phyloP scores from a whole-genome alignment of 164 flowering plant species.

The Annona cherimola region DNA sequence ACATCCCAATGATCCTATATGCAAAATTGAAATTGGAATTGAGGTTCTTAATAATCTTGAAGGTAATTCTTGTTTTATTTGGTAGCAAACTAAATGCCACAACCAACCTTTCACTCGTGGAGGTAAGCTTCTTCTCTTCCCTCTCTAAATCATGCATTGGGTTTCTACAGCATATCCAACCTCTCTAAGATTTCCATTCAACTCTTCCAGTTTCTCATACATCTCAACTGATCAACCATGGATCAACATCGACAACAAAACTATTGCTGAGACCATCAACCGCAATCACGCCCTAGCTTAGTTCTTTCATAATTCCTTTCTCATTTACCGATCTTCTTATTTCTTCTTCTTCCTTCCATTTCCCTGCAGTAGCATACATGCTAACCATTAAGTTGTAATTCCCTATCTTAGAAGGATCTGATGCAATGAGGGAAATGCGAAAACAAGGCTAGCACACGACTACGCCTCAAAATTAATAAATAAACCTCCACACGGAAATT shows the following conservation, averaged over 20 bases:
- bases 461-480: too few relatives aligned
- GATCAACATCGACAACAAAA: conserved; percentile 16
- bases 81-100: conserved; percentile 5
- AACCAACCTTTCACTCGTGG: conserved; percentile 9
- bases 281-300: conserved; percentile 33
- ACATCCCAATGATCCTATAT: too few relatives aligned
- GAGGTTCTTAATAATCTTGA: neutral
- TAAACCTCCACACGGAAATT: too few relatives aligned
- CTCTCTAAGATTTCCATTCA: conserved; percentile 17
- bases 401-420: conserved; percentile 8
- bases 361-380: conserved; percentile 27
- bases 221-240: conserved; percentile 18
- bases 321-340: conserved; percentile 21
- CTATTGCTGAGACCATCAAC: conserved; percentile 17
- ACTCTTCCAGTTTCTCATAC: conserved; percentile 13
- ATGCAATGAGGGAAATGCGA: too few relatives aligned
- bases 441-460: too few relatives aligned
- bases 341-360: conserved; percentile 33
- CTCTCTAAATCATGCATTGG: conserved; percentile 13
- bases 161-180: conserved; percentile 15
- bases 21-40: too few relatives aligned
- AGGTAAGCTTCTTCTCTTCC: conserved; percentile 8
- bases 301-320: conserved; percentile 29
- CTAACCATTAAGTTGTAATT: conserved; percentile 27
- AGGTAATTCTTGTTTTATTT: neutral